Base-by-base conservation (phyloP, 768 basidiomycete species). In the Auricularia cornea region DNA sequence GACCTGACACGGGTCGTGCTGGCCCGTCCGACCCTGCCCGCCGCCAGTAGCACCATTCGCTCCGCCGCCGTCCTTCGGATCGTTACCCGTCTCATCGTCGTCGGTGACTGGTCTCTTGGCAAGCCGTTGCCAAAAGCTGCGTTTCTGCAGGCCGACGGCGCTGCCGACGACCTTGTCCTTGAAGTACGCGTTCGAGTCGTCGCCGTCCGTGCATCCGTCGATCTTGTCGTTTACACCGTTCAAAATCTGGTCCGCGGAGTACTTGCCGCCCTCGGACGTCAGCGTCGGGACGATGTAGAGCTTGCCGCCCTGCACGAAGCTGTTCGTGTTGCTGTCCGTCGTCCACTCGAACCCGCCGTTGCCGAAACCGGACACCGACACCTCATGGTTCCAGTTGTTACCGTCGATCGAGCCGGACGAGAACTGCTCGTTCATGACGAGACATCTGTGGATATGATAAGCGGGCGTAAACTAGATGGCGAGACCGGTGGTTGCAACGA, bases 211-310 rank as follows among this genome's bases (percentile, higher is more conserved):
- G 54, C 54, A 57, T 26, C 54, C 54, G 54, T 26, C 26, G 54
- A 57, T 57, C 23, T 26, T 31, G 18, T 57, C 16, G 10, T 28
- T 6, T 5, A 26, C 26, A n/a, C 80, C 81, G 67, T 81, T 68
- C 64, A 77, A 70, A n/a, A 84, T 76, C 0, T 75, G 70, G 61
- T 68, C 60, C 0, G 68, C 73, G 6, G 78, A 77, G 67, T 84
- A 72, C 3, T 72, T 71, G 68, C 30, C 54, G 18, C 18, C 14
- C 28, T 84, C 83, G 44, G 79, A 76, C 5, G 84, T 85, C 64
- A 86, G 77, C 8, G 85, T 86, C 11, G 85, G 75, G 69, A 83
- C 78, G 72, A 86, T 82, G 76, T 83, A 85, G 35, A 86, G 77
- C 62, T 80, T 71, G 10, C 79, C 79, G 70, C 83, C 77, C 48